phyloP scores from a whole-genome alignment of 768 basidiomycete species.

The Astraeus odoratus region DNA sequence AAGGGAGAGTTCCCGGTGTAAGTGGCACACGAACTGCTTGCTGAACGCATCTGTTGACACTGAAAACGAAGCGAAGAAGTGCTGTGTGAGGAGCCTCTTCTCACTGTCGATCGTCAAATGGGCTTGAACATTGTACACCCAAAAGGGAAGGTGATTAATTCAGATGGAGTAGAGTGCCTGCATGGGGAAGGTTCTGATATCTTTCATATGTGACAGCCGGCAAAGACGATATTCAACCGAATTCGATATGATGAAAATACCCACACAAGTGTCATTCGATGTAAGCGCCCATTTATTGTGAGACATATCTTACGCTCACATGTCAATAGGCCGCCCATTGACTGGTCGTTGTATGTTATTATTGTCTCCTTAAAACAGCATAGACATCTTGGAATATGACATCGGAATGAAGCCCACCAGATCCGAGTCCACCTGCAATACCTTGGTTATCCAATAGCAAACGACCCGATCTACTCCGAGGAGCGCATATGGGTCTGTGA shows the following conservation, averaged over 20 bases:
- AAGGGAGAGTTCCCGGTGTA: constrained; percentile 82
- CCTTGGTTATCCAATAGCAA: constrained; percentile 89
- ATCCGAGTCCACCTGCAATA: constrained; percentile 95
- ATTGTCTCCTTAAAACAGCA: no score
- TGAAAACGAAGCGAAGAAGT: constrained; percentile 55
- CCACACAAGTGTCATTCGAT: constrained; percentile 82
- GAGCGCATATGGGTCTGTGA: constrained; percentile 61
- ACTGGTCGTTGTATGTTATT: constrained; percentile 82
- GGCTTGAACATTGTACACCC: constrained; percentile 95
- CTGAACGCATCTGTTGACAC: background rate
- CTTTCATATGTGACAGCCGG: constrained; percentile 43
- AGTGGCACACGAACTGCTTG: constrained; percentile 24
- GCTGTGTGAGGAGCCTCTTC: constrained; percentile 76
- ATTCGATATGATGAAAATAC: constrained; percentile 75
- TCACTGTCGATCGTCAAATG: constrained; percentile 95
- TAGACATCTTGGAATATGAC: background rate
- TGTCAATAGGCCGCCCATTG: constrained; percentile 63
- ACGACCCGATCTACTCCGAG: constrained; percentile 91
- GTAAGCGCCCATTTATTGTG: constrained; percentile 32
- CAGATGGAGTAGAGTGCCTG: background rate
- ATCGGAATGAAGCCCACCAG: constrained; percentile 69
- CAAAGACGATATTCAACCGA: constrained; percentile 83
- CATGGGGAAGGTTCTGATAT: constrained; percentile 1
- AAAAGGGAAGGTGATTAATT: constrained; percentile 70
- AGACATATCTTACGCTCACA: constrained; percentile 1